Evolutionary conservation across 164 flowering plant species (phyloP).

Genomic region (Euptelea pleiosperma): DNA sequence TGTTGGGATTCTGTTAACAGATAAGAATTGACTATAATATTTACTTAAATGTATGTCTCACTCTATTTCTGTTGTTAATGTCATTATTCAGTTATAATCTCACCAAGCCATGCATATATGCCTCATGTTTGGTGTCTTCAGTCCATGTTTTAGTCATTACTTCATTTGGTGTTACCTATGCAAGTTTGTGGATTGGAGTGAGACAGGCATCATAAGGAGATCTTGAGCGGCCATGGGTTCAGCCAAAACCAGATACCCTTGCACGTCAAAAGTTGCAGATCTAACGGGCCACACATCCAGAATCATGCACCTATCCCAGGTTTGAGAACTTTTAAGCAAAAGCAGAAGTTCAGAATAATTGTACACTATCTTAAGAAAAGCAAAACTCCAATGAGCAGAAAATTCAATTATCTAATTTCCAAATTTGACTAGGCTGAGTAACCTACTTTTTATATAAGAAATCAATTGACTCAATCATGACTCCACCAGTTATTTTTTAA

Average conservation of each 20-base stretch:
- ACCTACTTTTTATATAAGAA: too few species aligned
- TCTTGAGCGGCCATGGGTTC: constrained; percentile 53
- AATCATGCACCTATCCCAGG: constrained; percentile 50
- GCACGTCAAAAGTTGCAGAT: constrained; percentile 40
- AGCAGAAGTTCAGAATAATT: neutral
- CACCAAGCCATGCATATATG: too few species aligned
- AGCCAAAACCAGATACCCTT: constrained; percentile 43
- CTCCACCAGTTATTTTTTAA: too few species aligned
- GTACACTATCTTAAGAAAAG: neutral
- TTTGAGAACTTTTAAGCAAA: constrained; percentile 11
- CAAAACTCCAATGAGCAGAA: too few species aligned
- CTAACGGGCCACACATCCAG: constrained; percentile 29
- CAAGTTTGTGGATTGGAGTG: constrained; percentile 55
- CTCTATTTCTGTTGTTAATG: too few species aligned
- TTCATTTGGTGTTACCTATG: neutral
- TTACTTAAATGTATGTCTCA: too few species aligned
- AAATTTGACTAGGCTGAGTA: too few species aligned
- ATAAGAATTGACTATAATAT: neutral
- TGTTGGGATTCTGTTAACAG: neutral
- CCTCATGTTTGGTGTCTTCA: neutral
- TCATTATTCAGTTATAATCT: too few species aligned
- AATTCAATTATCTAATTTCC: too few species aligned
- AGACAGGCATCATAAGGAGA: constrained; percentile 57
- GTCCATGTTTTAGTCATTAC: neutral
- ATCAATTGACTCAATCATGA: neutral